Base-by-base conservation (phyloP, 2,329 filamentous ascomycete species). In the Colletotrichum australisinense region DNA sequence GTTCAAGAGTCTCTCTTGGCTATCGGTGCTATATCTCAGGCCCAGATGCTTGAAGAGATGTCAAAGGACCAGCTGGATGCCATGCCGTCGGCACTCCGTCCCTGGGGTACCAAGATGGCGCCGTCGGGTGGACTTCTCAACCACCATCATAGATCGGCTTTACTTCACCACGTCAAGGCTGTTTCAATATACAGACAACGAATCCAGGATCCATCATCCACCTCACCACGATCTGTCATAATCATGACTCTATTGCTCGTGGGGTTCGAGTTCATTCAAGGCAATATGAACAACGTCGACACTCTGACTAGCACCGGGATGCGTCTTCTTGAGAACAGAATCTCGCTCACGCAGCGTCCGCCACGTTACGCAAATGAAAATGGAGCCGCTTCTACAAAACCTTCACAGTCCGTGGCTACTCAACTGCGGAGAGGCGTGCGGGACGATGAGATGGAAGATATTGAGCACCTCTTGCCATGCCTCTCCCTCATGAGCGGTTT, bases 1-100 rank as follows among this genome's bases (percentile, higher is more conserved):
- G 71, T 75, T 22, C 73, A 66, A 1, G 75, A 77, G 24, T 76
- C 77, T 12, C 62, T 76, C 14, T 59, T 78, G 28, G 76, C 76
- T 49, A 75, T 78, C 16, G 76, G 75, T 3, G 76, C 76, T 0
- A 68, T 77, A 24, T 75, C 76, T 11, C 68, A 74, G 52, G 69
- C 72, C 22, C 53, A 76, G 9, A 75, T 73, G 60, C 66, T 73
- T 22, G 60, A 63, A n/a, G 63, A 60, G 8, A 32, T 42, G 24
- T 46, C 63, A 11, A 49, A 56, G 32, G 38, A 55, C 32, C 46
- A n/a, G 5, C 22, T 26, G 12, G 66, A 38, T 7, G 26, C 24
- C n/a, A 26, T 52, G 32, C 65, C 55, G 19, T 58, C 64, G 3
- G 53, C 64, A 5, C 57, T 67, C 8, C 46, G 49, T 16, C 64